phyloP scores from a whole-genome alignment of 1,284 basidiomycete species.

The Cutaneotrichosporon sp. region DNA sequence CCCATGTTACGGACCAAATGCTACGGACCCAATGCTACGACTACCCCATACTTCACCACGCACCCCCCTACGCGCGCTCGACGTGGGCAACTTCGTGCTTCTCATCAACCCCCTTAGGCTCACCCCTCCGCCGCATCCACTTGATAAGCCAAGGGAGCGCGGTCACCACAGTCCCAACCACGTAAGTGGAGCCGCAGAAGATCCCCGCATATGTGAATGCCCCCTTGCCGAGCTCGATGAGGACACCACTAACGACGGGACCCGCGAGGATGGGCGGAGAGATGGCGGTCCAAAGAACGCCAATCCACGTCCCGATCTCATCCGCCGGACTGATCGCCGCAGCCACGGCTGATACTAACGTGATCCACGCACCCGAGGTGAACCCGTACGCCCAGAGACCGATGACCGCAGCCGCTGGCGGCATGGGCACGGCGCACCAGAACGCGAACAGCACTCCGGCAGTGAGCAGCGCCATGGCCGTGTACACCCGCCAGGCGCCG shows the following conservation, averaged over 20 bases:
- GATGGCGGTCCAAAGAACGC: conserved; percentile 40
- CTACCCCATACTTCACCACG: too few relatives aligned
- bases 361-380: conserved; percentile 38
- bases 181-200: conserved; percentile 31
- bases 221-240: conserved; percentile 19
- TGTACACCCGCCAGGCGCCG: conserved; percentile 24
- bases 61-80: too few relatives aligned
- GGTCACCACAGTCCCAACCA: conserved; percentile 26
- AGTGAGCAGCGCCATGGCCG: conserved; percentile 11
- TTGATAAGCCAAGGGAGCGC: background rate
- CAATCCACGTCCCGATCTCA: conserved; percentile 42
- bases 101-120: background rate
- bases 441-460: conserved; percentile 20
- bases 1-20: too few relatives aligned
- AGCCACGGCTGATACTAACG: conserved; percentile 37
- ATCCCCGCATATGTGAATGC: conserved; percentile 31
- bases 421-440: conserved; percentile 19
- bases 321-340: conserved; percentile 35
- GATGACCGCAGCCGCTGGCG: conserved; percentile 21
- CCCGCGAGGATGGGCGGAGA: conserved; percentile 33
- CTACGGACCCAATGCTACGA: too few relatives aligned
- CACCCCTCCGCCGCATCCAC: background rate
- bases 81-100: too few relatives aligned
- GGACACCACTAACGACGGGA: conserved; percentile 35
- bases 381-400: conserved; percentile 38